Conservation (phyloP, 306 rosid species). For the Prunus armeniaca region DNA sequence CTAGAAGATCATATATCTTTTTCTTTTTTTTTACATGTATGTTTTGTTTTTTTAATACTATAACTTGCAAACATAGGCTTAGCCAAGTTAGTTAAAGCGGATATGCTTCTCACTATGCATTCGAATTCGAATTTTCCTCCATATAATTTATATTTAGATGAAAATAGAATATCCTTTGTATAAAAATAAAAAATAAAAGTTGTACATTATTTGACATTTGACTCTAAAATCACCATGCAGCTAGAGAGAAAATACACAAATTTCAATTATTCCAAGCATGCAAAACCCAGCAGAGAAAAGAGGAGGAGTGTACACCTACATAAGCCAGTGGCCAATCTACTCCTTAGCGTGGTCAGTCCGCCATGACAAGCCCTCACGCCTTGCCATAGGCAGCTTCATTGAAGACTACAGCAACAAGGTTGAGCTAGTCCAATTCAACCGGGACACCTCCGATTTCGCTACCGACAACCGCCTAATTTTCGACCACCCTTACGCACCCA, state of each 20-base stretch:
- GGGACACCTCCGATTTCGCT: constrained; percentile 38
- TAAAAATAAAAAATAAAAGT: not conserved
- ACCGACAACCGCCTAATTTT: constrained; percentile 43
- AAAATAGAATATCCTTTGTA: too few species aligned
- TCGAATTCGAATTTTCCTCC: fast-evolving
- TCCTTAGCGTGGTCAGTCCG: constrained; percentile 61
- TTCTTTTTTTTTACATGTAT: too few species aligned
- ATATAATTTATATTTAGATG: too few species aligned
- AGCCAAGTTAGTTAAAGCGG: too few species aligned
- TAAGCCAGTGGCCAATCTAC: constrained; percentile 56
- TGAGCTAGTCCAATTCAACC: constrained; percentile 53
- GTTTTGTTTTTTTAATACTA: too few species aligned
- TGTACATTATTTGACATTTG: not conserved
- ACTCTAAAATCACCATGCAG: not conserved
- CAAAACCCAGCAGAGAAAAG: constrained; percentile 34
- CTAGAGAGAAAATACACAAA: not conserved
- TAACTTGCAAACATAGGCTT: too few species aligned
- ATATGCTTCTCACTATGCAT: fast-evolving
- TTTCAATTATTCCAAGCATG: constrained; percentile 23
- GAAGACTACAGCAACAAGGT: constrained; percentile 65
- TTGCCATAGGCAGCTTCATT: constrained; percentile 56
- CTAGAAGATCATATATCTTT: too few species aligned
- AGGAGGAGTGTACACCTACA: constrained; percentile 44
- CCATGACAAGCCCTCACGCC: constrained; percentile 42
- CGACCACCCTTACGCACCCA: constrained; percentile 66